These are phyloP conservation scores for Parafenestella ontariensis DNA, from an alignment of 2,329 filamentous ascomycete genomes.

Conservation along the genomic window DNA sequence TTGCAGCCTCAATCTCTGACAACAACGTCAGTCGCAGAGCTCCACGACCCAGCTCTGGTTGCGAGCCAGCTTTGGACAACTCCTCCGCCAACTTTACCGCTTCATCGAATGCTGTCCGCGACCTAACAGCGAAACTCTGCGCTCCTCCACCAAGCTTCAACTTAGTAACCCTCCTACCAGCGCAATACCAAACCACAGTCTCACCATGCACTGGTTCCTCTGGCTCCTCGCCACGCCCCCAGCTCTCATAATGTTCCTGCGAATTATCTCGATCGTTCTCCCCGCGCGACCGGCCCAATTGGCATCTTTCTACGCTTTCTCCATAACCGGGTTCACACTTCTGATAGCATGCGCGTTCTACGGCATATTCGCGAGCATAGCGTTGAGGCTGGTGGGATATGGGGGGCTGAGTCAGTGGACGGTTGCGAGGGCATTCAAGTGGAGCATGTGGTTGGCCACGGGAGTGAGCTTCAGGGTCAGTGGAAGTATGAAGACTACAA, in stretches of 20 bases:
- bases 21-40: slow-evolving; percentile 1
- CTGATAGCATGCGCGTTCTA: slow-evolving; percentile 63
- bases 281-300: slow-evolving; percentile 39
- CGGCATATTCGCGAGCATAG: slow-evolving; percentile 76
- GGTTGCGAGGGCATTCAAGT: slow-evolving; percentile 79
- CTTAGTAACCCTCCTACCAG: background rate
- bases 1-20: slow-evolving; percentile 3
- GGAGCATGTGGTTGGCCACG: slow-evolving; percentile 74
- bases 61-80: background rate
- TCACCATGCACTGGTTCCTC: slow-evolving; percentile 42
- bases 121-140: background rate
- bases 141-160: background rate
- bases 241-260: slow-evolving; percentile 38
- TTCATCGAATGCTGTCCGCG: background rate
- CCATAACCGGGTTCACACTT: slow-evolving; percentile 53
- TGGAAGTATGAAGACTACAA: slow-evolving; percentile 39
- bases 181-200: slow-evolving; percentile 5
- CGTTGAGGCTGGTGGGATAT: slow-evolving; percentile 74
- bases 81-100: background rate
- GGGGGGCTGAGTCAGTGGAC: slow-evolving; percentile 86
- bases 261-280: slow-evolving; percentile 35
- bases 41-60: background rate
- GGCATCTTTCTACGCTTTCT: slow-evolving; percentile 71
- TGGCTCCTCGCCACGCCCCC: slow-evolving; percentile 38
- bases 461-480: slow-evolving; percentile 79